Evolutionary conservation across 2,329 filamentous ascomycete species (phyloP).

Genomic region (Periglandula ipomoeae): DNA sequence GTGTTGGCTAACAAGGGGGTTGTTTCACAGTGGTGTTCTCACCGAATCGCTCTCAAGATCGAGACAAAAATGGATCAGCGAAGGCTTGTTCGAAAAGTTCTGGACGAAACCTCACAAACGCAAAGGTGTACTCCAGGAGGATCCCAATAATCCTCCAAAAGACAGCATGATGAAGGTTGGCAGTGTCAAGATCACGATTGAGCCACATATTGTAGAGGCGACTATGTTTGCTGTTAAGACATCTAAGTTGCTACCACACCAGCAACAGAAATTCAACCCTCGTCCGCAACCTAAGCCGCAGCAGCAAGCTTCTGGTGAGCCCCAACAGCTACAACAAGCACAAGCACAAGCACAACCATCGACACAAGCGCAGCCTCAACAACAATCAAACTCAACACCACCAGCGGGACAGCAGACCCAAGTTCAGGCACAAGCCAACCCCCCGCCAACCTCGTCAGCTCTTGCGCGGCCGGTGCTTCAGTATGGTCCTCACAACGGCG

Average conservation of each 20-base stretch:
- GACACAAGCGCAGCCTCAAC: constrained; percentile 13
- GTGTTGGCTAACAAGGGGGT: not conserved
- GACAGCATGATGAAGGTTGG: constrained; percentile 67
- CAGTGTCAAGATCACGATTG: constrained; percentile 63
- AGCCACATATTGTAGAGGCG: constrained; percentile 72
- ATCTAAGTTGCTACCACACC: constrained; percentile 37
- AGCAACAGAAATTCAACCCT: constrained; percentile 12
- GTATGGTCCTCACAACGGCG: constrained; percentile 55
- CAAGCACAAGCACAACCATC: not conserved
- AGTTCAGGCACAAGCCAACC: not conserved
- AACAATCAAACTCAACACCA: constrained; percentile 9
- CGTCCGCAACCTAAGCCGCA: constrained; percentile 6
- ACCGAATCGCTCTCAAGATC: constrained; percentile 65
- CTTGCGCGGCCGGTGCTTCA: constrained; percentile 48
- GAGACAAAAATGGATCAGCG: constrained; percentile 61
- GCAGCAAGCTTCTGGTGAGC: constrained; percentile 11
- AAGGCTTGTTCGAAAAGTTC: constrained; percentile 67
- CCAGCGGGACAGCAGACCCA: not conserved
- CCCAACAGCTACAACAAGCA: constrained; percentile 9
- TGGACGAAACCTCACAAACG: constrained; percentile 65
- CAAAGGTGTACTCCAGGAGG: constrained; percentile 55
- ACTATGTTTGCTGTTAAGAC: constrained; percentile 66
- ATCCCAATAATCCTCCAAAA: constrained; percentile 58
- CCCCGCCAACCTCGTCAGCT: constrained; percentile 5
- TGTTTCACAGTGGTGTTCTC: constrained; percentile 54